Evolutionary conservation across 441 rosid species (phyloP).

Genomic region (Iberis amara): DNA sequence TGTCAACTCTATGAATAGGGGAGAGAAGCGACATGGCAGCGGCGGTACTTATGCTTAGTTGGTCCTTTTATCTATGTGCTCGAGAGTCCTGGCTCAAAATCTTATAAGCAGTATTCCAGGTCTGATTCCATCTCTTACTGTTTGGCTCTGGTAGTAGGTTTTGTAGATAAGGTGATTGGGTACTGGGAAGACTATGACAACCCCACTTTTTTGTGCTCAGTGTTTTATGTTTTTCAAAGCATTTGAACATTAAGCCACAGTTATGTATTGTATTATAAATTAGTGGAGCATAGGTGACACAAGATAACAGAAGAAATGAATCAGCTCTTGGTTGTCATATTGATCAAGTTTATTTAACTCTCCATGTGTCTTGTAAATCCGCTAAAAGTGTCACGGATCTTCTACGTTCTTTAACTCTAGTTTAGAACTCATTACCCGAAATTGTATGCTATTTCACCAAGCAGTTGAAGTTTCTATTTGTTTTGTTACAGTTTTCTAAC

Average conservation of each 20-base stretch:
- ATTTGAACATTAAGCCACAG: constrained; percentile 3
- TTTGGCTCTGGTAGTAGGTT: constrained; percentile 22
- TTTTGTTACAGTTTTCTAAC: constrained; percentile 15
- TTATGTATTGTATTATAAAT: not conserved
- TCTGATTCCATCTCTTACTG: constrained; percentile 29
- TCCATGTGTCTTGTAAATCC: constrained; percentile 1
- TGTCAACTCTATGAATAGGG: constrained; percentile 51
- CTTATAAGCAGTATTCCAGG: constrained; percentile 93
- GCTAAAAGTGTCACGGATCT: constrained; percentile 12
- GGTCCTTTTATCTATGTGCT: constrained; percentile 86
- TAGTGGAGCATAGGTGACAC: constrained; percentile 11
- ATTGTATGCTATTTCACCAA: constrained; percentile 9
- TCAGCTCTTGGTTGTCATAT: constrained; percentile 7
- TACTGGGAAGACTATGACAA: constrained; percentile 12
- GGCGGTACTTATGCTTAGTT: constrained; percentile 77
- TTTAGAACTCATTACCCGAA: constrained; percentile 5
- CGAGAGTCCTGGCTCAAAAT: constrained; percentile 65
- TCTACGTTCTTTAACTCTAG: not conserved
- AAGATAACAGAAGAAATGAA: not conserved
- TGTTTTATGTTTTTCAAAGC: constrained; percentile 10
- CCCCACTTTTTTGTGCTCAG: constrained; percentile 14
- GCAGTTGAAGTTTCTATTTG: constrained; percentile 14
- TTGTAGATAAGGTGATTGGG: constrained; percentile 12
- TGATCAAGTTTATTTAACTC: constrained; percentile 6
- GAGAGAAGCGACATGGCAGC: constrained; percentile 95